Percentiles rank a stretch among this genome's conserved stretches.
These are phyloP conservation scores for Mycena vitilis DNA, from an alignment of 768 basidiomycete species.

Conservation along the genomic window DNA sequence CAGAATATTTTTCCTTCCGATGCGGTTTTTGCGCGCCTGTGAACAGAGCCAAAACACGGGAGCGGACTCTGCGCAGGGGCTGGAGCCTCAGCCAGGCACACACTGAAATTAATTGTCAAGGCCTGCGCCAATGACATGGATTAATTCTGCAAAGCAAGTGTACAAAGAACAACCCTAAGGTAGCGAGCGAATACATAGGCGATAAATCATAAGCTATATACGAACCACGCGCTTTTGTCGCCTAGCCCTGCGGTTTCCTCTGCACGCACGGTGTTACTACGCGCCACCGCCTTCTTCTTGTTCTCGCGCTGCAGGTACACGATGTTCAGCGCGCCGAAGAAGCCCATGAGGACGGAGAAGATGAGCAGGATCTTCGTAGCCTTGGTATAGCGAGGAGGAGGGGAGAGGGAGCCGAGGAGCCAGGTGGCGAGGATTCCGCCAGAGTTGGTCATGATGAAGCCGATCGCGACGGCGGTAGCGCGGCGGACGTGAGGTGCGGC, in stretches of 20 bases:
- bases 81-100: no score
- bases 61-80: no score
- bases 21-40: background rate
- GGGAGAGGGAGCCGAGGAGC: slow-evolving; percentile 52
- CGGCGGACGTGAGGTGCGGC: slow-evolving; percentile 59
- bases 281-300: slow-evolving; percentile 52
- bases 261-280: slow-evolving; percentile 43
- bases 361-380: slow-evolving; percentile 44
- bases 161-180: background rate
- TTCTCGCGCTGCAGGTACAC: slow-evolving; percentile 44
- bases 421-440: slow-evolving; percentile 59
- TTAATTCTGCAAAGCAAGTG: background rate
- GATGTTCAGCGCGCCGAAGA: slow-evolving; percentile 42
- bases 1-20: no score
- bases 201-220: slow-evolving; percentile 49
- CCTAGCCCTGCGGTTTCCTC: slow-evolving; percentile 58
- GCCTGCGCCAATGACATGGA: background rate
- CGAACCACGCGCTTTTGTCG: slow-evolving; percentile 66
- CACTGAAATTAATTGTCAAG: background rate
- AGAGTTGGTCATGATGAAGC: slow-evolving; percentile 54
- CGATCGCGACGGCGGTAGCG: slow-evolving; percentile 59
- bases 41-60: no score
- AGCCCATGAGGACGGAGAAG: slow-evolving; percentile 41
- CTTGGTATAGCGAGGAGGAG: slow-evolving; percentile 50
- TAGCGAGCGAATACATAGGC: slow-evolving; percentile 13